These are phyloP conservation scores for Marasmius oreades DNA, from an alignment of 1,284 basidiomycete species.

Conservation along the genomic window DNA sequence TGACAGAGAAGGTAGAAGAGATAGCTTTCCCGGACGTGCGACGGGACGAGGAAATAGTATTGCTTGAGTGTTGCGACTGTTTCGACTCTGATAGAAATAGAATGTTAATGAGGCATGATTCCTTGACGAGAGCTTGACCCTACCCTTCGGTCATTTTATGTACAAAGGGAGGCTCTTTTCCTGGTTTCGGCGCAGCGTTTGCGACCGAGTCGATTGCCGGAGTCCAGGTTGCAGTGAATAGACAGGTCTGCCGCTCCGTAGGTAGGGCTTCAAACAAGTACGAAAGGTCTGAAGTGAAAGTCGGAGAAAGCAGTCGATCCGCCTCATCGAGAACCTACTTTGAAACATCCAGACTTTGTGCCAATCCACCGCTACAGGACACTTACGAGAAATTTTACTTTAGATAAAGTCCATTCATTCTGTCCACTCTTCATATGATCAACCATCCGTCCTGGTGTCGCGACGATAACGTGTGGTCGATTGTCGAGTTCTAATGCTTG, in stretches of 20 bases:
- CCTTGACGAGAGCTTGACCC: conserved; percentile 25
- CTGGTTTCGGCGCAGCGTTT: conserved; percentile 68
- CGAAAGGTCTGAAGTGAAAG: conserved; percentile 85
- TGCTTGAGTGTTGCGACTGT: conserved; percentile 87
- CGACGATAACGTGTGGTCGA: conserved; percentile 92
- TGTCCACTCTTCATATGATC: conserved; percentile 84
- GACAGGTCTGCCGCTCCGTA: conserved; percentile 85
- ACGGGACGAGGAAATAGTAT: conserved; percentile 90
- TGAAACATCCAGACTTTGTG: not conserved
- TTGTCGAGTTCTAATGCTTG: conserved; percentile 87
- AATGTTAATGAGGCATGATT: conserved; percentile 8
- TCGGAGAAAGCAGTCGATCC: conserved; percentile 87
- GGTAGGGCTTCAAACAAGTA: conserved; percentile 82
- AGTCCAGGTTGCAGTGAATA: conserved; percentile 96
- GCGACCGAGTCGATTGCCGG: conserved; percentile 83
- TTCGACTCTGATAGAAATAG: conserved; percentile 57
- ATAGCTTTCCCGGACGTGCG: conserved; percentile 92
- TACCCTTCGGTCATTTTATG: conserved; percentile 80
- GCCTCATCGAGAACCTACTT: conserved; percentile 91
- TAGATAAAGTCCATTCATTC: conserved; percentile 80
- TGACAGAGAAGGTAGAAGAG: conserved; percentile 88
- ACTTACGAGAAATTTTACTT: conserved; percentile 83
- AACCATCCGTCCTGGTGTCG: conserved; percentile 93
- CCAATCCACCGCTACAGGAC: not conserved
- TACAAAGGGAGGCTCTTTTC: conserved; percentile 86